These are phyloP conservation scores for Suhomyces kunorum DNA, from an alignment of 1,139 yeast species.

Conservation along the genomic window DNA sequence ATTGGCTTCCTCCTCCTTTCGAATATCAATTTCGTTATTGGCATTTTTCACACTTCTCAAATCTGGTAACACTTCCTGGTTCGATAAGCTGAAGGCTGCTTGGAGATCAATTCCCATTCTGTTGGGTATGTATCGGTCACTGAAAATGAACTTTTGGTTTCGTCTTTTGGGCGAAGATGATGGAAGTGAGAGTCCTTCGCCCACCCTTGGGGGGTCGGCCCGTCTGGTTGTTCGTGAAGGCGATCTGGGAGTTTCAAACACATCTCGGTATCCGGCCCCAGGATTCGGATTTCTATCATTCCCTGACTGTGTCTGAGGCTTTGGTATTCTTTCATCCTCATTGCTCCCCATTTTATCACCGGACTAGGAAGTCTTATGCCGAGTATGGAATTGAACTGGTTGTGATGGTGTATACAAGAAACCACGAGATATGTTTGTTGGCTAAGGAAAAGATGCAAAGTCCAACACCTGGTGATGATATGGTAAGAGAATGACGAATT, in stretches of 20 bases:
- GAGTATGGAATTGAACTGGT: neutral
- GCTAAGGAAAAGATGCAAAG: no score
- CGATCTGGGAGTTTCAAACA: conserved; percentile 41
- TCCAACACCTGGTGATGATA: neutral
- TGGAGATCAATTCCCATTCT: conserved; percentile 84
- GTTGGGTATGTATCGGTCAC: conserved; percentile 85
- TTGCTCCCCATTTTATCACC: conserved; percentile 9
- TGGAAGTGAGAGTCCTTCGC: conserved; percentile 26
- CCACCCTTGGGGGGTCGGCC: conserved; percentile 35
- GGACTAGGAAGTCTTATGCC: neutral
- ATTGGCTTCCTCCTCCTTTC: conserved; percentile 81
- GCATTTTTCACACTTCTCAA: conserved; percentile 30
- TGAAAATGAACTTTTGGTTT: conserved; percentile 51
- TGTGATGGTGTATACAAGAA: no score
- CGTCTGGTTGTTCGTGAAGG: conserved; percentile 43
- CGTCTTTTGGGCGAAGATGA: conserved; percentile 45
- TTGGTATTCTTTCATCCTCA: conserved; percentile 4
- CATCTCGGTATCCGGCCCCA: conserved; percentile 7
- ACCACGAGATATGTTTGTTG: no score
- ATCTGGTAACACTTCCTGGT: conserved; percentile 46
- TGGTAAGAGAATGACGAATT: neutral
- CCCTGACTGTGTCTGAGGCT: neutral
- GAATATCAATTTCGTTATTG: conserved; percentile 65
- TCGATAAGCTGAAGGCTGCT: conserved; percentile 75
- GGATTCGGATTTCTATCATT: conserved; percentile 3